Base-by-base conservation (phyloP, 2,329 filamentous ascomycete species). In the Piedraia hortae region DNA sequence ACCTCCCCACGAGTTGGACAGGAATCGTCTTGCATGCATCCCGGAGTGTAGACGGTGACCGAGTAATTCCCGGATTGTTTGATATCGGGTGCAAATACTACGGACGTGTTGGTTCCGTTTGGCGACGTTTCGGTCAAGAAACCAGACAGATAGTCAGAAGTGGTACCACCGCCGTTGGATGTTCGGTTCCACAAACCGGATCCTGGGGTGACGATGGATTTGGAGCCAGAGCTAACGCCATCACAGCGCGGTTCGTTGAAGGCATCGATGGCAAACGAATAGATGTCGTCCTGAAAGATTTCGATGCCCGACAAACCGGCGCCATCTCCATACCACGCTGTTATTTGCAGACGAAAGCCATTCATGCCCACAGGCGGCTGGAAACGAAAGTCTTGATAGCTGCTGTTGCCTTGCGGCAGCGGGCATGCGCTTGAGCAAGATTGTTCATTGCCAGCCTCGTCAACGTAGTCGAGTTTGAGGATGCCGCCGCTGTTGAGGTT, bases 381-480 rank as follows among this genome's bases (percentile, higher is more conserved):
- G 35, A 97, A 90, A 32, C 64, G 59, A 41, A 93, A 97, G 37
- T 97, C 85, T 43, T 91, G 80, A 34, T 62, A 88, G 4, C 55
- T 59, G 10, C 54, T 47, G 36, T 75, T 63, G 37, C 65, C 54
- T 28, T 51, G 34, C 29, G 72, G 77, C 21, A 97, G 56, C n/a
- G 80, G 74, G 36, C 85, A 97, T 37, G 63, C 58, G 28, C 65
- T 69, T 23, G 80, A 77, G 47, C 85, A 97, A 26, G 59, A 66
- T 14, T 52, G 47, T 24, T 68, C 67, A 22, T 60, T 50, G 12
- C 71, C 70, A 2, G 71, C 17, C 6, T 20, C 12, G 71, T 93
- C 77, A 30, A 67, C 66, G 35, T 85, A 93, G 16, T 78, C 89
- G 38, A 97, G 58, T 46, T 93, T 91, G 66, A 97, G 74, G 42